Percentiles rank a stretch among this genome's conserved stretches.
These are phyloP conservation scores for Termitomyces heimii DNA, from an alignment of 768 basidiomycete species.

Conservation along the genomic window DNA sequence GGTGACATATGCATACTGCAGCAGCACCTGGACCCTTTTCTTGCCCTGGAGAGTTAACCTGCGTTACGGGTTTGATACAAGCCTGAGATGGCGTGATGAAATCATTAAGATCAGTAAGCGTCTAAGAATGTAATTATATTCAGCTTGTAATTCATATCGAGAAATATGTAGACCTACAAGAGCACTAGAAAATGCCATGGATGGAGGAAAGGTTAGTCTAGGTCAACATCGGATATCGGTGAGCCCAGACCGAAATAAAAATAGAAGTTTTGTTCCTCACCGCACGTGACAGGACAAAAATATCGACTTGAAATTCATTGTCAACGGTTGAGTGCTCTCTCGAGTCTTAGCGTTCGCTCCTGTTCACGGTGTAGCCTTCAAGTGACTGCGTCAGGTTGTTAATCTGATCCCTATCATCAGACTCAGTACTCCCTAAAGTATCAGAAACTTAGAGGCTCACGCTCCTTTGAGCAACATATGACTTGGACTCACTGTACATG, in stretches of 20 bases:
- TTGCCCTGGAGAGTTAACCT: slow-evolving; percentile 25
- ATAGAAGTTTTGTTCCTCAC: slow-evolving; percentile 1
- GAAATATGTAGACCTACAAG: slow-evolving; percentile 42
- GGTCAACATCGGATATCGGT: background rate
- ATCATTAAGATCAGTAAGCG: slow-evolving; percentile 91
- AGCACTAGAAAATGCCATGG: slow-evolving; percentile 86
- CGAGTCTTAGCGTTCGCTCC: no score
- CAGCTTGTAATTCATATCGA: background rate
- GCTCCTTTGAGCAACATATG: no score
- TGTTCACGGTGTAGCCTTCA: no score
- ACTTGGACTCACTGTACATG: no score
- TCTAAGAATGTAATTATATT: slow-evolving; percentile 36
- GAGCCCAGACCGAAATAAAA: background rate
- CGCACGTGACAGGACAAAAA: background rate
- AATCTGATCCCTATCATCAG: no score
- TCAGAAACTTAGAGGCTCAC: no score
- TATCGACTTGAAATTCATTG: no score
- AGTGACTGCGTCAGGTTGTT: no score
- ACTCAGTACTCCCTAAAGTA: no score
- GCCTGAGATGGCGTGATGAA: slow-evolving; percentile 95
- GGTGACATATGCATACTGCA: slow-evolving; percentile 21
- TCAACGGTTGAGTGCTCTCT: no score
- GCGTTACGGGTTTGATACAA: slow-evolving; percentile 91
- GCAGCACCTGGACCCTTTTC: slow-evolving; percentile 29
- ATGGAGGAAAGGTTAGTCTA: background rate